These are phyloP conservation scores for Podila epigama DNA, from an alignment of 192 early-diverging fungal genomes.

Conservation along the genomic window DNA sequence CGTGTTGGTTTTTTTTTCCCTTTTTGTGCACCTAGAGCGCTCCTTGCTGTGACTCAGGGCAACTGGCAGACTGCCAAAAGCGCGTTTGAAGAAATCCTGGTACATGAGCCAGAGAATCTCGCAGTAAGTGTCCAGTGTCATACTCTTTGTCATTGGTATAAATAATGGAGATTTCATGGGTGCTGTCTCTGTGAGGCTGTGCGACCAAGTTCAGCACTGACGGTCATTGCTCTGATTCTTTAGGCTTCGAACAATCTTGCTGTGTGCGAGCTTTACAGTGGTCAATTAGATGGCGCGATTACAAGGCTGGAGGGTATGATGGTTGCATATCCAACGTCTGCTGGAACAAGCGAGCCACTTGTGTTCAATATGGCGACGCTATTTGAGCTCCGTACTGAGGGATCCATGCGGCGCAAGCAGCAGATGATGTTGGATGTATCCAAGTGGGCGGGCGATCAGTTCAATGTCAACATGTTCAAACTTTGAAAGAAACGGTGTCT, in stretches of 20 bases:
- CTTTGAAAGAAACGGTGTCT: slow-evolving; percentile 16
- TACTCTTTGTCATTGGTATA: neutral
- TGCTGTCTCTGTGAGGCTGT: too few species aligned
- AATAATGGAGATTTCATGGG: neutral
- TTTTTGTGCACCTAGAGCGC: slow-evolving; percentile 33
- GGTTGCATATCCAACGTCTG: slow-evolving; percentile 50
- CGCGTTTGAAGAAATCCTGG: slow-evolving; percentile 49
- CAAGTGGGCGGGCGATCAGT: slow-evolving; percentile 59
- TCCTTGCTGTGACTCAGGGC: slow-evolving; percentile 49
- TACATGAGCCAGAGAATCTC: slow-evolving; percentile 54
- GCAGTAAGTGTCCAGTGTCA: slow-evolving; percentile 23
- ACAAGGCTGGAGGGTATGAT: slow-evolving; percentile 49
- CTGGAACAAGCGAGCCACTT: slow-evolving; percentile 53
- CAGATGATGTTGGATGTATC: slow-evolving; percentile 51
- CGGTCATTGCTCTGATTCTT: neutral
- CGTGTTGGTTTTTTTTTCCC: neutral
- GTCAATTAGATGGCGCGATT: slow-evolving; percentile 53
- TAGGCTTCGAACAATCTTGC: slow-evolving; percentile 58
- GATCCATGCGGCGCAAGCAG: slow-evolving; percentile 49
- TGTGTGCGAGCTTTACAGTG: slow-evolving; percentile 59
- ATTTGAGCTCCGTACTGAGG: slow-evolving; percentile 58
- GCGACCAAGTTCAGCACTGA: too few species aligned
- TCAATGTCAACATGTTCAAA: slow-evolving; percentile 57
- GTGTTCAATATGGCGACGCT: slow-evolving; percentile 62
- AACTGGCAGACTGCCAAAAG: slow-evolving; percentile 52